Evolutionary conservation across 2,329 filamentous ascomycete species (phyloP).

Genomic region (Drechslerella coelobrocha): DNA sequence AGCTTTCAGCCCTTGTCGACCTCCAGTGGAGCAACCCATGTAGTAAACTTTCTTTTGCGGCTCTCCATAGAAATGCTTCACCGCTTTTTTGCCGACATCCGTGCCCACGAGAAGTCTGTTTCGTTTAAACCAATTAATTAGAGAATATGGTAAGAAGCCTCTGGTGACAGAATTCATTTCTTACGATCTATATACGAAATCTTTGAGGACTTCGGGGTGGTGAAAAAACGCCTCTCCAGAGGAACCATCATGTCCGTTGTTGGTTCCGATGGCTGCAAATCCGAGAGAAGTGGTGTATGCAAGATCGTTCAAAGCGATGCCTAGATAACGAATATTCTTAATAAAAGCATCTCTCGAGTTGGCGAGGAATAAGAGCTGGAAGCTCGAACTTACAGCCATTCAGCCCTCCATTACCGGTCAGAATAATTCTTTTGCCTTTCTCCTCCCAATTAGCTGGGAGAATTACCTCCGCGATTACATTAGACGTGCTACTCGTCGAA

Average conservation of each 20-base stretch:
- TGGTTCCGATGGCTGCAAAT: slow-evolving; percentile 18
- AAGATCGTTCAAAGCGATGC: slow-evolving; percentile 3
- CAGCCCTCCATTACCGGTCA: slow-evolving; percentile 9
- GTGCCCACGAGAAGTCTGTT: neutral
- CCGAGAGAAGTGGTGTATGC: slow-evolving; percentile 3
- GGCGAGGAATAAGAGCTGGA: neutral
- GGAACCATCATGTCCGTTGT: slow-evolving; percentile 26
- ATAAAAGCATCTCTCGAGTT: neutral
- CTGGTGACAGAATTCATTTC: neutral
- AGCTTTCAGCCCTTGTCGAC: slow-evolving; percentile 61
- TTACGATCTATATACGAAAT: slow-evolving; percentile 22
- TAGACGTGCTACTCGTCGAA: slow-evolving; percentile 14
- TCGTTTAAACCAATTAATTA: neutral
- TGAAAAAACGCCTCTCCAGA: slow-evolving; percentile 19
- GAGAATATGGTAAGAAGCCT: neutral
- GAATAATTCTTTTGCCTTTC: slow-evolving; percentile 5
- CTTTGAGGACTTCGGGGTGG: slow-evolving; percentile 19
- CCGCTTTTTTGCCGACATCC: slow-evolving; percentile 4
- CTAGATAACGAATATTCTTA: neutral
- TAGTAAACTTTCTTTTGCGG: slow-evolving; percentile 60
- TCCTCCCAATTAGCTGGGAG: slow-evolving; percentile 17
- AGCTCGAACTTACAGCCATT: slow-evolving; percentile 10
- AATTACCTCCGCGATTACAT: slow-evolving; percentile 15
- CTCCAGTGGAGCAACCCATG: slow-evolving; percentile 62
- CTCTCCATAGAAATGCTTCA: slow-evolving; percentile 7